Evolutionary conservation across 805 yeast species (phyloP).

Genomic region (Citeromyces matritensis): DNA sequence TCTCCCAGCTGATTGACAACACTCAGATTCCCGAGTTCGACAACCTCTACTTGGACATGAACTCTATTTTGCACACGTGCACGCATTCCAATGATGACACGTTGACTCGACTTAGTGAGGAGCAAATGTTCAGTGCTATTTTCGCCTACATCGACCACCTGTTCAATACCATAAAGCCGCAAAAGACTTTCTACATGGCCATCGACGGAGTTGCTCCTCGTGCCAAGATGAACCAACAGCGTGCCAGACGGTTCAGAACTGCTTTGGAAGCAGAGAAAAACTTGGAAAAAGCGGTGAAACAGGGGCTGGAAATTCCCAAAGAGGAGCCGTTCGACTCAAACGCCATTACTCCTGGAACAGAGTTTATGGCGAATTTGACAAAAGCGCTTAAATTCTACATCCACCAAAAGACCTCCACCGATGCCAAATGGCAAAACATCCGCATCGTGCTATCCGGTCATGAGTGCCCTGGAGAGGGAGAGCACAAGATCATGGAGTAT

Average conservation of each 20-base stretch:
- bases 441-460: slow-evolving; percentile 78
- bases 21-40: slow-evolving; percentile 86
- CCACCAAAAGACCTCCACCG: slow-evolving; percentile 76
- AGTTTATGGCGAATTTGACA: slow-evolving; percentile 84
- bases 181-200: slow-evolving; percentile 84
- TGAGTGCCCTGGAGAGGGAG: slow-evolving; percentile 98
- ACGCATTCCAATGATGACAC: slow-evolving; percentile 68
- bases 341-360: slow-evolving; percentile 94
- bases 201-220: slow-evolving; percentile 98
- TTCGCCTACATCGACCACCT: slow-evolving; percentile 91
- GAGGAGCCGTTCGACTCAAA: slow-evolving; percentile 85
- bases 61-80: slow-evolving; percentile 87
- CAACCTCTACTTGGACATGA: slow-evolving; percentile 92
- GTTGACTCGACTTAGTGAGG: slow-evolving; percentile 60
- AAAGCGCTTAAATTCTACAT: slow-evolving; percentile 73
- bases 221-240: slow-evolving; percentile 96
- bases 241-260: slow-evolving; percentile 89
- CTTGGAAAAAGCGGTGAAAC: slow-evolving; percentile 52
- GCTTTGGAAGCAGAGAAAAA: slow-evolving; percentile 86
- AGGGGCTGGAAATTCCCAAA: slow-evolving; percentile 65
- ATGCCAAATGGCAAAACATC: slow-evolving; percentile 71
- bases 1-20: slow-evolving; percentile 73
- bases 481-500: slow-evolving; percentile 91
- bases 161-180: slow-evolving; percentile 76
- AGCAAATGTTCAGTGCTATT: slow-evolving; percentile 83